Percentiles rank a stretch among this genome's conserved stretches.
Evolutionary conservation across 306 rosid genomes (phyloP).

Genomic region (Mimosa bimucronata): DNA sequence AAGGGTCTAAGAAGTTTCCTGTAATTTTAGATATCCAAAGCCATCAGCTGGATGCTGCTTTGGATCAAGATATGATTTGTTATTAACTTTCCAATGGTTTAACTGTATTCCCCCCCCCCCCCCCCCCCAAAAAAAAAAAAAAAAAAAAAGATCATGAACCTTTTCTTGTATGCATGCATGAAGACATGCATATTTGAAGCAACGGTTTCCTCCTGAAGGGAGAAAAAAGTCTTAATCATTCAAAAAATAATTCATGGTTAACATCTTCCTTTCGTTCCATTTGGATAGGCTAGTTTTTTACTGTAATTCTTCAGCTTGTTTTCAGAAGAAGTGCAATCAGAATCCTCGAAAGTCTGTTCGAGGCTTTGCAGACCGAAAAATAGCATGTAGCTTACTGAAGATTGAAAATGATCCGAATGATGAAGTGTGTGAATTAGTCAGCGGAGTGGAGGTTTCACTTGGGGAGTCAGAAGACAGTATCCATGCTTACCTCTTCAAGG

Average conservation of each 20-base stretch:
- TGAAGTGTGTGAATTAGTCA: slow-evolving; percentile 76
- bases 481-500: slow-evolving; percentile 70
- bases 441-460: slow-evolving; percentile 70
- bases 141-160: background rate
- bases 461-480: slow-evolving; percentile 58
- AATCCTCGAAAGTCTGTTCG: slow-evolving; percentile 38
- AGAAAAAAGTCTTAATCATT: background rate
- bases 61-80: background rate
- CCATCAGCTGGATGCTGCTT: background rate
- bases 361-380: slow-evolving; percentile 36
- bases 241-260: background rate
- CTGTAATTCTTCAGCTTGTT: slow-evolving; percentile 62
- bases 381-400: slow-evolving; percentile 52
- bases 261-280: background rate
- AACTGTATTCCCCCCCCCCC: background rate
- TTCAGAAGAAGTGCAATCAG: slow-evolving; percentile 55
- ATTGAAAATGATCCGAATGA: slow-evolving; percentile 53
- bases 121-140: too few species aligned
- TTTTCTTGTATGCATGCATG: background rate
- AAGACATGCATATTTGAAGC: slow-evolving; percentile 4
- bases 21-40: background rate
- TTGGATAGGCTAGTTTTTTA: slow-evolving; percentile 28
- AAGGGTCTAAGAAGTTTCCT: background rate
- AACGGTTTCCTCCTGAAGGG: background rate
- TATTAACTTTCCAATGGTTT: background rate